Percentiles rank a stretch among this genome's conserved stretches.
Evolutionary conservation across 1,139 yeast species (phyloP).

Genomic region (Geotrichum citri-aurantii): DNA sequence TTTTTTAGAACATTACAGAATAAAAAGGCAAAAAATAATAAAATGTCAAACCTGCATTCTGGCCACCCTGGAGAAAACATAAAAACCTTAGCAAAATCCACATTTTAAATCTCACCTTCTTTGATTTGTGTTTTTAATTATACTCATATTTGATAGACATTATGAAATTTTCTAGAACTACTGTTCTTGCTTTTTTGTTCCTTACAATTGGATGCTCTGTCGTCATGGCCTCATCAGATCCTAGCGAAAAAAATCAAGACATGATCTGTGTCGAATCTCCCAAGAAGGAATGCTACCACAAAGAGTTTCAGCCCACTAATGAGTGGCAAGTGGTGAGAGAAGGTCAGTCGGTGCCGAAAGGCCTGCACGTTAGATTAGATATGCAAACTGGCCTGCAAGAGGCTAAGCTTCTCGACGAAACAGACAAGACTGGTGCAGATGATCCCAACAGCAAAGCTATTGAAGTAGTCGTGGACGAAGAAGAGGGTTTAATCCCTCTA

Average conservation of each 20-base stretch:
- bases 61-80: background rate
- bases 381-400: conserved; percentile 61
- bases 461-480: conserved; percentile 11
- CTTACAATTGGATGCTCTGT: conserved; percentile 1
- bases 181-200: conserved; percentile 2
- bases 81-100: background rate
- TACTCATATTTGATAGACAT: background rate
- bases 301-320: conserved; percentile 50
- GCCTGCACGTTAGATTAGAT: conserved; percentile 67
- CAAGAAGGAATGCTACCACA: conserved; percentile 43
- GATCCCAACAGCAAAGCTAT: conserved; percentile 16
- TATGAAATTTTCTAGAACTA: conserved; percentile 3
- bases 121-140: background rate
- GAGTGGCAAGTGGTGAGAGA: conserved; percentile 66
- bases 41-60: background rate
- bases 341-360: conserved; percentile 66
- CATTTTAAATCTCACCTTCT: background rate
- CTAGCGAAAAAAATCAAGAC: conserved; percentile 6
- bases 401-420: conserved; percentile 47
- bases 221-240: background rate
- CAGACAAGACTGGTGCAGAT: conserved; percentile 32
- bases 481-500: conserved; percentile 3
- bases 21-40: background rate
- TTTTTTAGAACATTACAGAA: background rate
- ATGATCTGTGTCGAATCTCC: conserved; percentile 20